These are phyloP conservation scores for Calocybe gangraenosa DNA, from an alignment of 768 basidiomycete species.

Conservation along the genomic window DNA sequence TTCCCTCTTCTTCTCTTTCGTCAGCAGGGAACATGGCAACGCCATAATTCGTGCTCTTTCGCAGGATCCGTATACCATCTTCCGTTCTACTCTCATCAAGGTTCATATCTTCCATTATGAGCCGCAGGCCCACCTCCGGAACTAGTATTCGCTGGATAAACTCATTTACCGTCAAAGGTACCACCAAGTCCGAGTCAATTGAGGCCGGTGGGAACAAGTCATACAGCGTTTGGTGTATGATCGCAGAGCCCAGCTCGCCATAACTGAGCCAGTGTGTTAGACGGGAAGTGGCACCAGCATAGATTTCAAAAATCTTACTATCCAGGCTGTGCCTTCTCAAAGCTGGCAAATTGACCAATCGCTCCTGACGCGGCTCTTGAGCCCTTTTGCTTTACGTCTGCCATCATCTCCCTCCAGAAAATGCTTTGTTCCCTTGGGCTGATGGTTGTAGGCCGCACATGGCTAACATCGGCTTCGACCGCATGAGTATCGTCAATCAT, in stretches of 20 bases:
- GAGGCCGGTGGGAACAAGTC: conserved; percentile 65
- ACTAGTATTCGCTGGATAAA: conserved; percentile 86
- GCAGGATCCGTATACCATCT: conserved; percentile 55
- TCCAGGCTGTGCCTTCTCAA: conserved; percentile 82
- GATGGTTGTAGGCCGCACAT: conserved; percentile 20
- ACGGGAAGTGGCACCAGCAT: background rate
- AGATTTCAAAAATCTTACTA: conserved; percentile 53
- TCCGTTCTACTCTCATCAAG: conserved; percentile 33
- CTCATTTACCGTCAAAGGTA: conserved; percentile 67
- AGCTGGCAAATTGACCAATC: conserved; percentile 71
- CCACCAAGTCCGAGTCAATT: conserved; percentile 48
- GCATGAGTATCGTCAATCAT: conserved; percentile 45
- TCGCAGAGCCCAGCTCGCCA: conserved; percentile 78
- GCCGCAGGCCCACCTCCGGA: conserved; percentile 76
- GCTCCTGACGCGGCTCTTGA: conserved; percentile 63
- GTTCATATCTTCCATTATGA: conserved; percentile 77
- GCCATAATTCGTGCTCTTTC: conserved; percentile 80
- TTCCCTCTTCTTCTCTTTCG: conserved; percentile 41
- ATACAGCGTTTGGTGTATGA: conserved; percentile 75
- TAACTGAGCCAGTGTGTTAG: conserved; percentile 49
- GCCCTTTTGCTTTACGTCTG: conserved; percentile 62
- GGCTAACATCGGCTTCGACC: conserved; percentile 15
- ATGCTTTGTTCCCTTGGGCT: conserved; percentile 38
- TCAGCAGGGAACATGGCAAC: conserved; percentile 81
- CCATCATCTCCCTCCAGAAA: conserved; percentile 68